Evolutionary conservation across 805 yeast genomes (phyloP), one percentile per base, ranked within the genome.

Genomic region (Candida chauliodis): DNA sequence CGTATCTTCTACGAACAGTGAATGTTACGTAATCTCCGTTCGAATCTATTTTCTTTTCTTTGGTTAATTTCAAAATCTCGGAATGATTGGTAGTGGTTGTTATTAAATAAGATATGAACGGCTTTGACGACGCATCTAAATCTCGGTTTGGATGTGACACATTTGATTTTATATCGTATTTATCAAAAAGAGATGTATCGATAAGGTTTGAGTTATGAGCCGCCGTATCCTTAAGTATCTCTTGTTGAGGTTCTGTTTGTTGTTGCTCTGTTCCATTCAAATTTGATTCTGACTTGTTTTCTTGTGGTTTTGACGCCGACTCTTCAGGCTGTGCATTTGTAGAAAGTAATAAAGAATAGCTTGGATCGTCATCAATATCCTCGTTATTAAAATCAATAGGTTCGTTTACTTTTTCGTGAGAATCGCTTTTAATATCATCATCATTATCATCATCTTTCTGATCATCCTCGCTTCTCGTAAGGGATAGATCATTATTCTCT

Each of bases 1-100:
- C 84, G 59, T 86, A 91, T 36, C 99, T 72, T 50, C 97, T 73
- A 33, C 95, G 71, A 2, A 83, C 81, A 17, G 63, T 61, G 38
- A 76, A 69, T n/a, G 59, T 58, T 2, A 63, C 43, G 10, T 41
- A 38, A 10, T 38, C 39, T 0, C 43, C 46, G 26, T 65, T 66
- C 8, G 38, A 44, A 7, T 41, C 38, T 8, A 21, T 41, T 6
- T 38, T 43, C 32, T 49, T 46, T 11, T 44, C 50, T 2, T 51
- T 42, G 15, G 56, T 43, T 24, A 67, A 52, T 40, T 57, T 55
- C 34, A 58, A 46, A 40, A 84, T 75, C 3, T 70, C 71, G 1
- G 90, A 84, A 49, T 77, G 74, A 52, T 81, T 71, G 1, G 90
- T 73, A 34, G 66, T 61, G 1, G 93, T 78, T 22, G 80, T 73